phyloP scores from a whole-genome alignment of 495 filamentous ascomycete species.

The Neurospora intermedia region DNA sequence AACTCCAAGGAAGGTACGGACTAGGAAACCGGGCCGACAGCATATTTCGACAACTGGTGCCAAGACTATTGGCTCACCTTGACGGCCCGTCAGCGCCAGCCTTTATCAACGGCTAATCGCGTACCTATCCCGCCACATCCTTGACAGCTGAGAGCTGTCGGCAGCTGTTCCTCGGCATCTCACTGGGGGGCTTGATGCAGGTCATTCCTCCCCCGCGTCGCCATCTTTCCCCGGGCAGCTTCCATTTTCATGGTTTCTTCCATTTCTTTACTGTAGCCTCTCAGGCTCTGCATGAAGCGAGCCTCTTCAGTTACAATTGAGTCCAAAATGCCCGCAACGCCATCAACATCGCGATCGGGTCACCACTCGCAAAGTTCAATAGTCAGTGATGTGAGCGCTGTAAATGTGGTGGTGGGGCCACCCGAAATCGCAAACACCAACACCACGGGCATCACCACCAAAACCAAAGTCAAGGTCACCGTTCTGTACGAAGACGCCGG shows the following conservation, averaged over 20 bases:
- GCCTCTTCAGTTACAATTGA: neutral
- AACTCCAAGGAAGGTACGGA: neutral
- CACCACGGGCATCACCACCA: neutral
- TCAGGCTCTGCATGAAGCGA: neutral
- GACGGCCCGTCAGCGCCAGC: neutral
- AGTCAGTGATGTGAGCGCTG: neutral
- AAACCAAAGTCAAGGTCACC: neutral
- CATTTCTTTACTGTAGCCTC: neutral
- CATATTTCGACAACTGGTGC: neutral
- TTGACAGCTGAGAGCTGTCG: no score
- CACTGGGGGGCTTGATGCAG: no score
- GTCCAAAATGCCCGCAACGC: neutral
- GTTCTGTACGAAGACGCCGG: neutral
- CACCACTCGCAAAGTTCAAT: neutral
- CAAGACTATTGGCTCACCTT: rapidly evolving
- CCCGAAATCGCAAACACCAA: neutral
- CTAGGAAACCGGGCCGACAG: neutral
- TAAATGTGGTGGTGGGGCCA: neutral
- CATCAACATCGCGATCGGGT: neutral
- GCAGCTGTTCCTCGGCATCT: neutral
- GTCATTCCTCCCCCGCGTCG: neutral
- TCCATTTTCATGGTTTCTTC: neutral
- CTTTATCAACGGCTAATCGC: neutral
- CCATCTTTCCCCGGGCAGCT: neutral
- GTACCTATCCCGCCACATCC: neutral